Conservation (phyloP, 139 green algal species). For the Zygnema cylindricum region DNA sequence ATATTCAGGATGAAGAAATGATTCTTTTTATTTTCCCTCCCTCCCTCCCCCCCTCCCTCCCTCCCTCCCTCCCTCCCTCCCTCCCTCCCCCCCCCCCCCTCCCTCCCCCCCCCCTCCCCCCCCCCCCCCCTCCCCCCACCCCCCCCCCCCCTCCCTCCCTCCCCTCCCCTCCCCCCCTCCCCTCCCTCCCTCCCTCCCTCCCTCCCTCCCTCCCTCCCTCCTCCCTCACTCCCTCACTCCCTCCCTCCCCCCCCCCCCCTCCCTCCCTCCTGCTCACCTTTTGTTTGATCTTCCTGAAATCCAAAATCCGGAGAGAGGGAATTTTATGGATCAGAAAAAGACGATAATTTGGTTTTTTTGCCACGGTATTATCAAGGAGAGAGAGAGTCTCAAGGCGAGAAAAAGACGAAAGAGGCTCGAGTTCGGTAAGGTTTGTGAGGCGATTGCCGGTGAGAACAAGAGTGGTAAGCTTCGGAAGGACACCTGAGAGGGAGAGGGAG, state of each 20-base stretch:
- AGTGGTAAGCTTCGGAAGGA: conserved; percentile 80
- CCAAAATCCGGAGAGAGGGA: conserved; percentile 83
- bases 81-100: no score
- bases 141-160: no score
- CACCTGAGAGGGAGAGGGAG: conserved; percentile 65
- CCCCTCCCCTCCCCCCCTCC: no score
- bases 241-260: neutral
- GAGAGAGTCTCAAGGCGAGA: conserved; percentile 78
- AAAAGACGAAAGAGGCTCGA: conserved; percentile 83
- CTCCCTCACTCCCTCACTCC: no score
- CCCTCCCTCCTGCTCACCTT: conserved; percentile 68
- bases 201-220: no score
- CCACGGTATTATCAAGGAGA: conserved; percentile 90
- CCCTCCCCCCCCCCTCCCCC: no score
- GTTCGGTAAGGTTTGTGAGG: conserved; percentile 84
- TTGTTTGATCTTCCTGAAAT: conserved; percentile 94
- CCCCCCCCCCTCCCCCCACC: no score
- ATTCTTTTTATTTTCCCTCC: neutral
- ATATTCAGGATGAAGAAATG: neutral
- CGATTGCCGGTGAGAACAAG: conserved; percentile 94
- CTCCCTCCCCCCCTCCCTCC: neutral
- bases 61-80: no score
- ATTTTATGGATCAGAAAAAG: conserved; percentile 84
- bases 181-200: no score
- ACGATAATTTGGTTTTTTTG: conserved; percentile 83